Evolutionary conservation across 352 stramenopile genomes (phyloP).

Genomic region (Phytophthora sojae): DNA sequence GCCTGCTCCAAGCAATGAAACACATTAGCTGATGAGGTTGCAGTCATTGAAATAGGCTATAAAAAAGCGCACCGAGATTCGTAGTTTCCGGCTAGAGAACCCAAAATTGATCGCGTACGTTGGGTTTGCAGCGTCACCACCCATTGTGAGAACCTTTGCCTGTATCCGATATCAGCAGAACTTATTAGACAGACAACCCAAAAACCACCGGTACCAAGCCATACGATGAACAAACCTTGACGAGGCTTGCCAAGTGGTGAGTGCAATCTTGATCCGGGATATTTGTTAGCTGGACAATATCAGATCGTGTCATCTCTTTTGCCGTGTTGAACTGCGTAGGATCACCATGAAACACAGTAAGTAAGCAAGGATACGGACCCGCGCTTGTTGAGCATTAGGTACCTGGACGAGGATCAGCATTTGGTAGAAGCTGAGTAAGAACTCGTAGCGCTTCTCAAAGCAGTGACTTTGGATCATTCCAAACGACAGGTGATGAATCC

Average conservation of each 20-base stretch:
- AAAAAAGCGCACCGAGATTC: slow-evolving; percentile 47
- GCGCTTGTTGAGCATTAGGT: background rate
- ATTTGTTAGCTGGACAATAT: slow-evolving; percentile 60
- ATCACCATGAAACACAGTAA: background rate
- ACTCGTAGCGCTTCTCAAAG: slow-evolving; percentile 83
- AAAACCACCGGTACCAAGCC: slow-evolving; percentile 15
- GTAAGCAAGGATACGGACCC: background rate
- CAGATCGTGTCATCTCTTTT: slow-evolving; percentile 45
- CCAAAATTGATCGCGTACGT: slow-evolving; percentile 54
- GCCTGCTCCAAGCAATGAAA: slow-evolving; percentile 25
- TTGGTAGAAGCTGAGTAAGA: slow-evolving; percentile 86
- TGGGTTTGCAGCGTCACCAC: slow-evolving; percentile 31
- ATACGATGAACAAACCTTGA: slow-evolving; percentile 54
- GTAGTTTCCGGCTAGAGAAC: slow-evolving; percentile 61
- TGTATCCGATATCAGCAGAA: slow-evolving; percentile 18
- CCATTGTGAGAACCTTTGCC: slow-evolving; percentile 51
- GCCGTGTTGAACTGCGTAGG: slow-evolving; percentile 69
- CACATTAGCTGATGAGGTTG: background rate
- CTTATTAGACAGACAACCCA: background rate
- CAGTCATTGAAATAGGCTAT: background rate
- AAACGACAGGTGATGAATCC: slow-evolving; percentile 82
- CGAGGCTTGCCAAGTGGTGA: slow-evolving; percentile 74
- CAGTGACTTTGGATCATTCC: slow-evolving; percentile 74
- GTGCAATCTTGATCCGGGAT: slow-evolving; percentile 64
- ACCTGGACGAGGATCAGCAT: slow-evolving; percentile 80